Base-by-base conservation (phyloP, 2,329 filamentous ascomycete species). In the Aspergillus candidus region DNA sequence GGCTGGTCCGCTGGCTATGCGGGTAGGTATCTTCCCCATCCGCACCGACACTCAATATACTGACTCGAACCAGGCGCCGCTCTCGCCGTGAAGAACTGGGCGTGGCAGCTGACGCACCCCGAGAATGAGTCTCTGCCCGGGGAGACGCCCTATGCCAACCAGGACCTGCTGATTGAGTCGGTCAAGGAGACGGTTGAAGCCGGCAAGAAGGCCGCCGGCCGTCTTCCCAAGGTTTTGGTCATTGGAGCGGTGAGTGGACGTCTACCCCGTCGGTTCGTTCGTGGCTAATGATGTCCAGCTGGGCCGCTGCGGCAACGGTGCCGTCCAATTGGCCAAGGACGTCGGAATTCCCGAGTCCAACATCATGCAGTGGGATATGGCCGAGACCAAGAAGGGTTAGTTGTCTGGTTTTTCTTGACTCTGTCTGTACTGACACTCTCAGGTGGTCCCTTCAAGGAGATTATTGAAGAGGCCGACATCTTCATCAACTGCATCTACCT, bases 401-500 rank as follows among this genome's bases (percentile, higher is more conserved):
- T 52, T 27, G 32, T 22, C 12, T 6, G 14, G 10, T 17, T 12
- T 17, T n/a, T 27, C 39, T 8, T 13, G 10, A 18, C 22, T 35
- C 15, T 11, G 14, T 30, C 6, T 12, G 14, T 22, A 32, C 42
- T 56, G 40, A 58, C 29, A 5, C 61, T 63, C 37, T 51, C 54
- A 69, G 63, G 73, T 43, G 88, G 88, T 1, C 88, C 88, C 8
- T 93, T 90, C 69, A 68, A 74, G 50, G 87, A 93, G 71, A 89
- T 94, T 58, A 73, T 82, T 37, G 78, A 88, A 67, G 57, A 61
- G 41, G 57, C 73, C 48, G 82, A 87, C 58, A 83, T 88, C 61
- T 88, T 89, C 63, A 76, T 93, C 66, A 94, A 93, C 74, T 89
- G 85, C 77, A 91, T 95, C 65, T 95, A 95, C 71, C 81, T 96